Base-by-base conservation (phyloP, 192 early-diverging fungal genomes). In the Allomyces macrogynus region DNA sequence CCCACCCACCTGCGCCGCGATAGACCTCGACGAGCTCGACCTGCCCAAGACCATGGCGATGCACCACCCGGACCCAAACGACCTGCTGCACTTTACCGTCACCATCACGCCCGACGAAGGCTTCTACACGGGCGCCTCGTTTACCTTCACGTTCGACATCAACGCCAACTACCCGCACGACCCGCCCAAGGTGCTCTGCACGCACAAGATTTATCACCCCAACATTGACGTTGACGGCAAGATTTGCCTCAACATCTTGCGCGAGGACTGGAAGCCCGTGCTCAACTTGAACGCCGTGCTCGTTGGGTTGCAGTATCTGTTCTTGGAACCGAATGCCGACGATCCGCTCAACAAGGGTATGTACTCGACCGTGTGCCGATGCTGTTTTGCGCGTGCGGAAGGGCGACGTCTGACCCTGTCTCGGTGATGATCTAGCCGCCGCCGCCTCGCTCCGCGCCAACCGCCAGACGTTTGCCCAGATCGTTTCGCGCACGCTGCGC, bases 181-280 rank as follows among this genome's bases (percentile, higher is more conserved):
- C 63, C 83, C 93, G 64, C 95, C 93, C 70, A 91, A 90, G 72
- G 91, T 98, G 40, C 78, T 80, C 44, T 94, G 91, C 71, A 76
- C 80, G 61, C 87, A 93, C 74, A 91, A 89, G 77, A 93, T 97
- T 62, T 98, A 91, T 74, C 95, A 98, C 74, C 95, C 95, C 12
- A 98, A 98, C 73, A 95, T 98, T 71, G 91, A 98, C 69, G 76
- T 91, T 8, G 89, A 93, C 62, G 95, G 95, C 60, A 93, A 96
- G 60, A 87, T 98, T 42, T 98, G 95, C 68, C 77, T 98, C 27
- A 96, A 96, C 74, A 90, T 98, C 66, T 76, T 98, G 67, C 86
- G 95, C 66, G 93, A 98, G 72, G 92, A 98, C 74, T 98, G 95
- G 95, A 94, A 93, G 70, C 95, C 95, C 4, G 95, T 95, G n/a